phyloP scores from a whole-genome alignment of 2,329 filamentous ascomycete species.

The Macrophomina tecta region DNA sequence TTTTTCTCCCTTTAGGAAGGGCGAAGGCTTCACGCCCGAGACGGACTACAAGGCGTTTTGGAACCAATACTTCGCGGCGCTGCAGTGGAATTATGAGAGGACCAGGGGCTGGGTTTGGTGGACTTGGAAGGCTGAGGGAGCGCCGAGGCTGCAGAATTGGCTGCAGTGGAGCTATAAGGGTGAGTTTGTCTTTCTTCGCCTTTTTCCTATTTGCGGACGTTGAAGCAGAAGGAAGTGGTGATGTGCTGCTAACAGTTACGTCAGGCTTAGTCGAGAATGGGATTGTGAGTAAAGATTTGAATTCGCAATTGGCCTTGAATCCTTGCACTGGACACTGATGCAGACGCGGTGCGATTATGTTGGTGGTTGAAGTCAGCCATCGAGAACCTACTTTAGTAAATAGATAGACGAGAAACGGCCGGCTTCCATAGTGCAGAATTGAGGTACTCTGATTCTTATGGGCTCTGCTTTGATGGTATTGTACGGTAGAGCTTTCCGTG shows the following conservation, averaged over 20 bases:
- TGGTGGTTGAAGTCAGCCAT: too few relatives aligned
- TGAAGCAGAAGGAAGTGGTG: not conserved
- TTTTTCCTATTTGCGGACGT: slow-evolving; percentile 29
- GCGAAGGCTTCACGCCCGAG: slow-evolving; percentile 8
- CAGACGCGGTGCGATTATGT: too few relatives aligned
- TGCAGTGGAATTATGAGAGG: slow-evolving; percentile 62
- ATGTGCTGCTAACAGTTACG: not conserved
- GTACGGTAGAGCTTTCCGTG: too few relatives aligned
- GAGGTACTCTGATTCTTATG: too few relatives aligned
- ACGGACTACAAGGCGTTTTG: slow-evolving; percentile 56
- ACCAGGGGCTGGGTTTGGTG: slow-evolving; percentile 65
- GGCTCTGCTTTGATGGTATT: too few relatives aligned
- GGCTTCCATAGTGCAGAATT: too few relatives aligned
- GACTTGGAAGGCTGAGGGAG: slow-evolving; percentile 59
- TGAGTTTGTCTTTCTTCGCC: slow-evolving; percentile 40
- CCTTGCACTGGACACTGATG: too few relatives aligned
- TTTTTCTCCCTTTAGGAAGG: not conserved
- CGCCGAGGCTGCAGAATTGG: slow-evolving; percentile 49
- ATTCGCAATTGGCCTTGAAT: slow-evolving; percentile 4
- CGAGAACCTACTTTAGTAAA: too few relatives aligned
- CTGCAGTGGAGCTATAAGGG: slow-evolving; percentile 56
- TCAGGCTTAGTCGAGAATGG: slow-evolving; percentile 33
- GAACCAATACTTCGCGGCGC: slow-evolving; percentile 62
- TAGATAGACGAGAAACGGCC: too few relatives aligned
- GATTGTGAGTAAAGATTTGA: slow-evolving; percentile 33